A percentile compares a stretch with the other conserved stretches of the same genome.
Evolutionary conservation across 2,329 filamentous ascomycete genomes (phyloP).

Genomic region (Arthrobotrys sphaeroides): DNA sequence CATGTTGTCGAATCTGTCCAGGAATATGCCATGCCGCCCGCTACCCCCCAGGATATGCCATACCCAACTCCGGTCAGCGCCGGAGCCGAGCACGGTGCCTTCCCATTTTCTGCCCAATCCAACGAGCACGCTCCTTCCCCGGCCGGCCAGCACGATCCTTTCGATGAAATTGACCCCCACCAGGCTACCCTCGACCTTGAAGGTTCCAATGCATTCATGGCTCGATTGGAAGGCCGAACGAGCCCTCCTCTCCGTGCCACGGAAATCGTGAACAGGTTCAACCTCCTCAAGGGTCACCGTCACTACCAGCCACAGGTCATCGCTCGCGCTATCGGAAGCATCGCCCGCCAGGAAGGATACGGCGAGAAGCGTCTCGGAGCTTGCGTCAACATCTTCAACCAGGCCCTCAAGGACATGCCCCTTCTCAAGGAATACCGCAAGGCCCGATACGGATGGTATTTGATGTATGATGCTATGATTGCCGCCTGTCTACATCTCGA

Average conservation of each 20-base stretch:
- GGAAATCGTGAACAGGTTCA: constrained; percentile 53
- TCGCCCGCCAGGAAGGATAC: constrained; percentile 50
- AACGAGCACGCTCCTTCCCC: constrained; percentile 70
- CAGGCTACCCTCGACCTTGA: constrained; percentile 51
- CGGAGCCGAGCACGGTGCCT: constrained; percentile 77
- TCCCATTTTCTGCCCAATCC: constrained; percentile 83
- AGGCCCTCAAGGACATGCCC: constrained; percentile 89
- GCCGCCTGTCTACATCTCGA: constrained; percentile 86
- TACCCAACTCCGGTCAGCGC: constrained; percentile 70
- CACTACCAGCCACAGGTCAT: constrained; percentile 52
- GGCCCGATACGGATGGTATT: constrained; percentile 94
- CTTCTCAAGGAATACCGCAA: constrained; percentile 82
- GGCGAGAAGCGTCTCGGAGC: constrained; percentile 50
- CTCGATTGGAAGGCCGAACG: constrained; percentile 48
- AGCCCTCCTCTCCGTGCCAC: constrained; percentile 51
- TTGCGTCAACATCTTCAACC: constrained; percentile 71
- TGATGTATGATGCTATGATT: constrained; percentile 91
- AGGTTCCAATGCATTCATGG: constrained; percentile 52
- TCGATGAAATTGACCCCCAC: constrained; percentile 68
- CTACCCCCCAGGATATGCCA: constrained; percentile 42
- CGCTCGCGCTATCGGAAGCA: constrained; percentile 52
- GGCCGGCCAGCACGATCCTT: constrained; percentile 71
- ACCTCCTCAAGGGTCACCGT: constrained; percentile 50
- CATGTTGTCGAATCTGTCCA: constrained; percentile 63
- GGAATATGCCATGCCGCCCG: constrained; percentile 58